Percentiles rank a stretch among this genome's conserved stretches.
Conservation (phyloP, 2,329 filamentous ascomycete genomes). For the Macroventuria anomochaeta region DNA sequence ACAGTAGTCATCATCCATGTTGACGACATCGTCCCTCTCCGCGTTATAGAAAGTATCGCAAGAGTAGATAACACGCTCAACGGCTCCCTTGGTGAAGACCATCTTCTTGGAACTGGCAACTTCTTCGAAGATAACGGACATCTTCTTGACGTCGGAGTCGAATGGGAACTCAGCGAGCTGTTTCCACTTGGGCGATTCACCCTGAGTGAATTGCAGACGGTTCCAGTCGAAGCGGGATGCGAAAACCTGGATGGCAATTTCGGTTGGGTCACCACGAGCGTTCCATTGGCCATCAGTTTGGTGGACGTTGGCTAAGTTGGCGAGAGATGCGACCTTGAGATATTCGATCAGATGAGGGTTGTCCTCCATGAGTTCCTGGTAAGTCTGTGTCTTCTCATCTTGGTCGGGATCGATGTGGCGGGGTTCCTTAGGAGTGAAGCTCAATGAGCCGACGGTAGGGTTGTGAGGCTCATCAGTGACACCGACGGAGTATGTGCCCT, state of each 20-base stretch:
- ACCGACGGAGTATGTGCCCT: slow-evolving; percentile 43
- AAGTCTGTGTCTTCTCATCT: slow-evolving; percentile 30
- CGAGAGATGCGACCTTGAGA: slow-evolving; percentile 47
- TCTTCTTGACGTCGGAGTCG: slow-evolving; percentile 75
- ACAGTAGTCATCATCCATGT: slow-evolving; percentile 61
- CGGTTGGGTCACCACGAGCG: slow-evolving; percentile 57
- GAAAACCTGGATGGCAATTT: slow-evolving; percentile 77
- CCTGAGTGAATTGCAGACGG: slow-evolving; percentile 54
- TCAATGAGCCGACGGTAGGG: slow-evolving; percentile 40
- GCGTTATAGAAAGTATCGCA: slow-evolving; percentile 63
- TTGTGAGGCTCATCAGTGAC: slow-evolving; percentile 39
- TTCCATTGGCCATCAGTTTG: slow-evolving; percentile 50
- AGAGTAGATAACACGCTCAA: slow-evolving; percentile 63
- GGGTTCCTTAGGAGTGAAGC: slow-evolving; percentile 35
- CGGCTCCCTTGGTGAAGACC: slow-evolving; percentile 71
- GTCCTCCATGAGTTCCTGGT: slow-evolving; percentile 35
- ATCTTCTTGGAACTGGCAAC: slow-evolving; percentile 48
- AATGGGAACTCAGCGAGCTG: slow-evolving; percentile 71
- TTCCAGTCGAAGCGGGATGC: slow-evolving; percentile 70
- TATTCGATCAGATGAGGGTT: slow-evolving; percentile 42
- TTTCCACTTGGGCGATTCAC: slow-evolving; percentile 39
- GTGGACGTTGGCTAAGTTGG: slow-evolving; percentile 59
- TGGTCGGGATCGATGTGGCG: slow-evolving; percentile 39
- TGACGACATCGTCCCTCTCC: slow-evolving; percentile 46
- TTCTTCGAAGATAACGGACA: slow-evolving; percentile 69